Evolutionary conservation across 2,329 filamentous ascomycete species (phyloP).

Genomic region (Metarhizium robertsii): DNA sequence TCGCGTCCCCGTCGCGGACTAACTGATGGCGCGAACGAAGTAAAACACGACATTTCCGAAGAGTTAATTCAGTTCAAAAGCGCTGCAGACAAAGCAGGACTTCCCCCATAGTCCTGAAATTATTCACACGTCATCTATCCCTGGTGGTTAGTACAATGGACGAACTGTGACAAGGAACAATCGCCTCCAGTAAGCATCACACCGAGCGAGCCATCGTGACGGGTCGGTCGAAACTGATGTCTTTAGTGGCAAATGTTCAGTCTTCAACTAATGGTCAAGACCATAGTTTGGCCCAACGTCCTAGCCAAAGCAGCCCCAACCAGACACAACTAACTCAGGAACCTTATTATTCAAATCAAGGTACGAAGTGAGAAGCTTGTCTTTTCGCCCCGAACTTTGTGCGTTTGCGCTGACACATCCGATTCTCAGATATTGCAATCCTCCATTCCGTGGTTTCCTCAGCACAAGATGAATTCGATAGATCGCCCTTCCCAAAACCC

Average conservation of each 20-base stretch:
- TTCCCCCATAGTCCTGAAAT: background rate
- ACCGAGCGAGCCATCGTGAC: background rate
- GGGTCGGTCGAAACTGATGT: background rate
- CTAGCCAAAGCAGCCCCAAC: background rate
- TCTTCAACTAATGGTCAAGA: background rate
- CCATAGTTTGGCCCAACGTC: background rate
- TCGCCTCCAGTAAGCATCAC: slow-evolving; percentile 18
- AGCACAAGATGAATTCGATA: slow-evolving; percentile 56
- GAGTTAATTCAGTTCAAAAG: background rate
- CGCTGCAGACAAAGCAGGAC: background rate
- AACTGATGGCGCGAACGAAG: background rate
- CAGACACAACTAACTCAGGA: slow-evolving; percentile 10
- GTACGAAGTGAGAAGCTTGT: slow-evolving; percentile 22
- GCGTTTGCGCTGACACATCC: slow-evolving; percentile 1
- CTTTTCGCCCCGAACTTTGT: background rate
- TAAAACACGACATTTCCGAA: background rate
- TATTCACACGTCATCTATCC: slow-evolving; percentile 7
- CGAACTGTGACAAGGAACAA: slow-evolving; percentile 20
- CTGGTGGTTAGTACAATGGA: slow-evolving; percentile 14
- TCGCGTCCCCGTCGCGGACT: background rate
- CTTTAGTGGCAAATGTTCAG: background rate
- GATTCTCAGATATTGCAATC: slow-evolving; percentile 60
- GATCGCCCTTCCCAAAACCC: slow-evolving; percentile 48
- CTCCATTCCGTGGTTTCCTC: slow-evolving; percentile 67
- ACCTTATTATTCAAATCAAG: slow-evolving; percentile 51